Base-by-base conservation (phyloP, 116 monocot species). In the Thalassia testudinum region DNA sequence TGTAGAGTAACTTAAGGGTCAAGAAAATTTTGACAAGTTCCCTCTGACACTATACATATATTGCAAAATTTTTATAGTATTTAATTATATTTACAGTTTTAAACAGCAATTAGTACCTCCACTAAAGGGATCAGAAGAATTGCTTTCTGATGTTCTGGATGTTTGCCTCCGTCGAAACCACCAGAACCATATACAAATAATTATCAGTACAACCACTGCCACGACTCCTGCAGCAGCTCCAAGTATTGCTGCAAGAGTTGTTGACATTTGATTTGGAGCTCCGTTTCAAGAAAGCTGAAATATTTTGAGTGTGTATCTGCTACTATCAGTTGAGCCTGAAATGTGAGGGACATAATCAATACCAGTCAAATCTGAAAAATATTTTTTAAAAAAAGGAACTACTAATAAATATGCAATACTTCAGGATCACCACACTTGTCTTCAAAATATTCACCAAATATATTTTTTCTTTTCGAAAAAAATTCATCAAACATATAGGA, bases 171-270 rank as follows among this genome's bases (percentile, higher is more conserved):
- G 53, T 23, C 43, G 71, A 12, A 47, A 49, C 15, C 69, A 21
- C 50, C 62, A 72, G 56, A 74, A 70, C 21, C 62, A 24, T 24
- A 74, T 34, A 42, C 78, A 24, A 27, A 79, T 14, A 40, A 69
- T 45, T 8, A 70, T 23, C 57, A 84, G 37, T 43, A 56, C 73
- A 15, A 85, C 66, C 69, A 95, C 72, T 72, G 72, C 71, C 74
- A 85, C 56, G 47, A 68, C 84, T 76, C 87, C 93, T 78, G 74
- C 78, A 83, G 75, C 80, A 78, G 67, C 75, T 71, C 75, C 83
- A 28, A 95, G 62, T 68, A 74, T 70, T 67, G 62, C 81, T 72
- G 70, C 79, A 81, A 95, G 81, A 74, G 49, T 60, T 61, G 40
- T 64, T 88, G 83, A 76, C 93, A 87, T 93, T 66, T 84, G 65